Evolutionary conservation across 805 yeast species (phyloP), one percentile per base, ranked within the genome.

Genomic region (Metschnikowia sp.): DNA sequence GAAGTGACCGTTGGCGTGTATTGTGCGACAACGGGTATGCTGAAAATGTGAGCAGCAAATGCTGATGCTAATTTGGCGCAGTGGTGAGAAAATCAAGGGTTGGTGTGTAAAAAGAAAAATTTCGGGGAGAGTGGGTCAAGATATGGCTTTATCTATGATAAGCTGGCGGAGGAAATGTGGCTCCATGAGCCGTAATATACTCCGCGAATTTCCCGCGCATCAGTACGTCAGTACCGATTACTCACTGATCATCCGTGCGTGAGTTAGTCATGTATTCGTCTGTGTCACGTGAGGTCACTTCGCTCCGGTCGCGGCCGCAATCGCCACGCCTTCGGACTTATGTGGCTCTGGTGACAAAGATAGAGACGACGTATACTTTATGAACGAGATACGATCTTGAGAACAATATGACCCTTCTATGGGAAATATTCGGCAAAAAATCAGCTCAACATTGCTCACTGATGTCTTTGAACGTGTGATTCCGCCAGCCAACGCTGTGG

Each of bases 241-340:
- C 47, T 44, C 47, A 44, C 33, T 39, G 42, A 39, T 39, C 42
- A 39, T 19, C 42, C 39, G 31, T 33, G 39, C 39, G 34, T 13
- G 26, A 29, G 47, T 44, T 44, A 44, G 47, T 44, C 47, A 44
- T 44, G 42, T 11, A 44, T 39, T 43, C 13, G 41, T 32, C 19
- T 37, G 29, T 13, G 32, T 44, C 47, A 39, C 47, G 47, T 44
- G 47, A 38, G 35, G 32, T 33, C 32, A 28, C 47, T 26, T 15
- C 26, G 7, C 15, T 29, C 39, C 30, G 45, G 39, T 10, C 18
- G 31, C 28, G 31, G 40, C 40, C 30, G 19, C 44, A 12, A 12
- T 34, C 13, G 39, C 44, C 38, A 31, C 40, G 26, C 26, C 26
- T 7, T 1, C 26, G 26, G 26, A 22, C 1, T 22, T 22, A 22